These are phyloP conservation scores for Epichloe bromicola DNA, from an alignment of 2,329 filamentous ascomycete species.

Conservation along the genomic window DNA sequence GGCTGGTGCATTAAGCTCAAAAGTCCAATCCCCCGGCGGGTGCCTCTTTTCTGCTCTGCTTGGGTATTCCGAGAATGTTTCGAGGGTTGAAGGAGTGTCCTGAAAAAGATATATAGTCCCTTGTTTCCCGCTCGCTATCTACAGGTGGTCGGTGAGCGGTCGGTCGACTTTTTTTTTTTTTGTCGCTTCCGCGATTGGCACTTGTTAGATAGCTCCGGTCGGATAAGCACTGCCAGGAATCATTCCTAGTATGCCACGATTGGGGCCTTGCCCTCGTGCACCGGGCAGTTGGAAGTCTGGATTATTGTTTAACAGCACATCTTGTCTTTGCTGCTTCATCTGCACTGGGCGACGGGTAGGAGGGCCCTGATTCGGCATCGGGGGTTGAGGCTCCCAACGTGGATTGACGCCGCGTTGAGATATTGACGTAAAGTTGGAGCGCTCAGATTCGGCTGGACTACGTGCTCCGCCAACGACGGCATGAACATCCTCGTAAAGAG, in stretches of 20 bases:
- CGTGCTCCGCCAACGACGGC: slow-evolving; percentile 38
- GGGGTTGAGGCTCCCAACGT: slow-evolving; percentile 56
- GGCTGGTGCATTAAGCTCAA: slow-evolving; percentile 1
- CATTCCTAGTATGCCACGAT: slow-evolving; percentile 27
- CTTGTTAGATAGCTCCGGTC: slow-evolving; percentile 8
- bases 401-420: slow-evolving; percentile 83
- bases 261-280: slow-evolving; percentile 16
- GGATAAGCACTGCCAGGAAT: slow-evolving; percentile 43
- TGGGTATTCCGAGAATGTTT: neutral
- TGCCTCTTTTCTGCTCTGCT: neutral
- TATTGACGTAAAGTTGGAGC: slow-evolving; percentile 79
- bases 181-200: neutral
- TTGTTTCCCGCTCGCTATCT: neutral
- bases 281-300: slow-evolving; percentile 71
- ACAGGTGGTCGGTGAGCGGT: neutral
- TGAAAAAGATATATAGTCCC: neutral
- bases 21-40: neutral
- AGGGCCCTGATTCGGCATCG: slow-evolving; percentile 28
- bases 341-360: slow-evolving; percentile 32
- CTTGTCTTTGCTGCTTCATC: slow-evolving; percentile 51
- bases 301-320: slow-evolving; percentile 73
- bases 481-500: slow-evolving; percentile 50
- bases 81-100: neutral
- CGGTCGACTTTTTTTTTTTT: neutral
- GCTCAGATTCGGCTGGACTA: slow-evolving; percentile 66